Evolutionary conservation across 139 green algal genomes (phyloP), one percentile per base, ranked within the genome.

Genomic region (Closterium sp.): DNA sequence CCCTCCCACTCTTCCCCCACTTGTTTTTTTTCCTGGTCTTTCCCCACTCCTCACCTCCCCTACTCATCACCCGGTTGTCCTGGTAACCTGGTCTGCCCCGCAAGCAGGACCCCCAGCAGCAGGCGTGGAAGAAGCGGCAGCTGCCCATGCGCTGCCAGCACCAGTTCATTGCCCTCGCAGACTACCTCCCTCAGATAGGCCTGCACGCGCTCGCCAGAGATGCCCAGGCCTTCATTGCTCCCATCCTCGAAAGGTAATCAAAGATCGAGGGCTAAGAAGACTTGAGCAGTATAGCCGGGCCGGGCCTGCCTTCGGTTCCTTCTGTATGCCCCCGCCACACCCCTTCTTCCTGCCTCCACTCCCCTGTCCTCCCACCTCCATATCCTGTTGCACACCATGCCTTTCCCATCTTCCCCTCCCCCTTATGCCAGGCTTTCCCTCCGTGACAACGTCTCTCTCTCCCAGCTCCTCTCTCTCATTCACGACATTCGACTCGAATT

Each of bases 141-240:
- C 86, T 93, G 69, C 88, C 91, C 84, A 93, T 88, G 88, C 31
- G 91, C 12, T 84, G 76, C 55, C 91, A 93, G 66, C 88, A 93
- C 43, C 89, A 88, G 43, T 93, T 93, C 87, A 93, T 93, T 89
- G 88, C 64, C 2, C 93, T 93, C 34, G 87, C 91, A 25, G 91
- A 93, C 91, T 93, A 92, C 87, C 88, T 93, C n/a, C 87, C 91
- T 25, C 90, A 93, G 25, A 87, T 33, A 76, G 90, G 90, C 33
- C 87, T 93, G 86, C 87, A 93, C 9, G 28, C 36, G 7, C 90
- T 93, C 87, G 36, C 92, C 30, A 81, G 85, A 33, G 87, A 93
- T 25, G 86, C 33, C 23, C 90, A 69, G 25, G 33, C 33, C 33
- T 88, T 91, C 33, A 88, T 93, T 30, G 85, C 66, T 88, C n/a